These are phyloP conservation scores for Mortierella sp. DNA, from an alignment of 371 early-diverging fungal species.

Conservation along the genomic window DNA sequence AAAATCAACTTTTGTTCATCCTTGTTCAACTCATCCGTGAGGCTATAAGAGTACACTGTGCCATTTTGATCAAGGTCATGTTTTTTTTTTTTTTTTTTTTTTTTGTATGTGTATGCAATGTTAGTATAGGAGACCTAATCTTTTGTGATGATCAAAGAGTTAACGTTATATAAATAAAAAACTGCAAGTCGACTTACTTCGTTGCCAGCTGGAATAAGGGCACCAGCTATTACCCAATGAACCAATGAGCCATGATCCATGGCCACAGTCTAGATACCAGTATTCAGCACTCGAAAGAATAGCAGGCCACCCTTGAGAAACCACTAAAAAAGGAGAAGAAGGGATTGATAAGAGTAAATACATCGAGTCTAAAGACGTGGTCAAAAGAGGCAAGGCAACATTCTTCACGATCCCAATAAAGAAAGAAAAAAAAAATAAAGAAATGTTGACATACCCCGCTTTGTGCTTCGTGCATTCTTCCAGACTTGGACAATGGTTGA, in stretches of 20 bases:
- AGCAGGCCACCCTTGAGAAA: constrained; percentile 64
- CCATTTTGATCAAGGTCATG: not conserved
- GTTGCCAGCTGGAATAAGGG: constrained; percentile 34
- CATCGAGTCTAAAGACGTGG: not conserved
- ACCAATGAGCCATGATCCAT: constrained; percentile 57
- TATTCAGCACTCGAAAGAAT: constrained; percentile 64
- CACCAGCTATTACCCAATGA: constrained; percentile 34
- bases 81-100: not conserved
- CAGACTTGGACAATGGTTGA: constrained; percentile 70
- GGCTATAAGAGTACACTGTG: constrained; percentile 42
- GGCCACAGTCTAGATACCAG: constrained; percentile 79
- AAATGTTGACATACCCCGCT: constrained; percentile 36
- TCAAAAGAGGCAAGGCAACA: not conserved
- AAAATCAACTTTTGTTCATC: constrained; percentile 55
- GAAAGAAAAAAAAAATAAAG: not conserved
- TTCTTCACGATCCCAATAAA: not conserved
- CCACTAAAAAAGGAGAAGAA: constrained; percentile 33
- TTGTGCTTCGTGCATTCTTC: constrained; percentile 61
- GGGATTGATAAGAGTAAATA: not conserved
- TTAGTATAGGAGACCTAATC: not conserved
- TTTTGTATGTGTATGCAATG: no score
- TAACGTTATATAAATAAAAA: not conserved
- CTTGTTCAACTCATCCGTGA: constrained; percentile 24
- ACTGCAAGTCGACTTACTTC: constrained; percentile 14
- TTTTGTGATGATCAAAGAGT: not conserved